Conservation (phyloP, 805 yeast genomes). For the Ogataea angusta region DNA sequence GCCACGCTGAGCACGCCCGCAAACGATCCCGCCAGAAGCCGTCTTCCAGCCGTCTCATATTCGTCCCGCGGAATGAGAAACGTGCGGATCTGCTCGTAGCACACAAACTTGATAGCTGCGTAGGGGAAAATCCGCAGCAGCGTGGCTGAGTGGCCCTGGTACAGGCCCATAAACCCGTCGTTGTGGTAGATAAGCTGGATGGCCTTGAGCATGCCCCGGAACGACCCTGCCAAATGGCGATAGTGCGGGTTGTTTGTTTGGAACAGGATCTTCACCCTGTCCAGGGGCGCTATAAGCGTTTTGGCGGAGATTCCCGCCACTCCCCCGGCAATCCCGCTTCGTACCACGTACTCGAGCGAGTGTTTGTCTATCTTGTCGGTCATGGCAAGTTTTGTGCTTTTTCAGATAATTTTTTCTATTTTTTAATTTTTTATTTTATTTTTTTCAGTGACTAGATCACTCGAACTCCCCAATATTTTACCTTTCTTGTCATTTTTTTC, state of each 20-base stretch:
- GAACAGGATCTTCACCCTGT: constrained; percentile 89
- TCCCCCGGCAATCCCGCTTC: constrained; percentile 93
- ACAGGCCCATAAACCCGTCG: constrained; percentile 80
- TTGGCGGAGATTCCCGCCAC: constrained; percentile 95
- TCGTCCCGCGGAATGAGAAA: constrained; percentile 69
- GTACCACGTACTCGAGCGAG: constrained; percentile 70
- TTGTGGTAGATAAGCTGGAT: constrained; percentile 57
- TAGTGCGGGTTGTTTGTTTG: constrained; percentile 95
- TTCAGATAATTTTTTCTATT: neutral
- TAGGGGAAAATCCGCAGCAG: constrained; percentile 89
- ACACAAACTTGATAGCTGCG: constrained; percentile 94
- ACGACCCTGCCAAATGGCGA: constrained; percentile 72
- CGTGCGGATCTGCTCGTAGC: constrained; percentile 88
- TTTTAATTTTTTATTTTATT: neutral
- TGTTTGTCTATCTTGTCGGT: constrained; percentile 52
- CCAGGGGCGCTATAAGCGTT: constrained; percentile 91
- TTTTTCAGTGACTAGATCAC: constrained; percentile 1
- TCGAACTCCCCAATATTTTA: constrained; percentile 8
- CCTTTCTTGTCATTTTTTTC: constrained; percentile 9
- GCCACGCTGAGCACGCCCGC: constrained; percentile 87
- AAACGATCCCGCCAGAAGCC: constrained; percentile 84
- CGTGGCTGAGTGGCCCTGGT: constrained; percentile 95
- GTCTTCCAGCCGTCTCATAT: constrained; percentile 75
- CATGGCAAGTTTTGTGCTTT: neutral
- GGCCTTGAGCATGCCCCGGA: constrained; percentile 73